Base-by-base conservation (phyloP, 345 rosid genomes). In the Adansonia digitata region DNA sequence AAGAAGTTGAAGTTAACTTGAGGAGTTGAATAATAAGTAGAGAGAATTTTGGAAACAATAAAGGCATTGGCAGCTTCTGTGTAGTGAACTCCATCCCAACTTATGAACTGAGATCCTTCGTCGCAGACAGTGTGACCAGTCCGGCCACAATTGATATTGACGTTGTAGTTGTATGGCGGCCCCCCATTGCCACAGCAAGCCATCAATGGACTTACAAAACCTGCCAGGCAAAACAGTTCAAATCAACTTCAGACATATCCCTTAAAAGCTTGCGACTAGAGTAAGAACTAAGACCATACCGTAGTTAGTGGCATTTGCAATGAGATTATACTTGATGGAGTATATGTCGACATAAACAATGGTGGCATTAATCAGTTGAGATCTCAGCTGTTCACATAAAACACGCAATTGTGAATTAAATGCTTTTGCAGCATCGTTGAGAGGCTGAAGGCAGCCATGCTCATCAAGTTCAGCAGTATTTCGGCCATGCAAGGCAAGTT, bases 21-120 rank as follows among this genome's bases (percentile, higher is more conserved):
- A 13, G 97, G 92, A n/a, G 79, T 80, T 61, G 92, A 84, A 74
- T 82, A 85, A 39, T 79, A 68, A 29, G 83, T 73, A 1, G 89
- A 79, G 8, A 86, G 83, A 60, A 84, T 70, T 42, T 80, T 84
- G 79, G 84, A 75, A 22, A 83, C 82, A 13, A 89, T 75, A 66
- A 83, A 48, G 3, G 81, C 82, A 78, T 88, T 89, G 22, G 92
- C 91, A 13, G 90, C 97, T 72, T 89, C 91, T 2, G 91, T 88
- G 69, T 85, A 85, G 73, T 89, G 97, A 84, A 89, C 88, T 18
- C 92, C 97, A 68, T 91, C 97, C 92, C 92, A 91, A 35, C 85
- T 83, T 77, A 85, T 77, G 61, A 79, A 78, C 22, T 75, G 73
- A 1, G 81, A 70, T 69, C 85, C 85, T 42, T 80, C 64, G 5